These are phyloP conservation scores for Penicillium sclerotigenum DNA, from an alignment of 2,329 filamentous ascomycete genomes.

Conservation along the genomic window DNA sequence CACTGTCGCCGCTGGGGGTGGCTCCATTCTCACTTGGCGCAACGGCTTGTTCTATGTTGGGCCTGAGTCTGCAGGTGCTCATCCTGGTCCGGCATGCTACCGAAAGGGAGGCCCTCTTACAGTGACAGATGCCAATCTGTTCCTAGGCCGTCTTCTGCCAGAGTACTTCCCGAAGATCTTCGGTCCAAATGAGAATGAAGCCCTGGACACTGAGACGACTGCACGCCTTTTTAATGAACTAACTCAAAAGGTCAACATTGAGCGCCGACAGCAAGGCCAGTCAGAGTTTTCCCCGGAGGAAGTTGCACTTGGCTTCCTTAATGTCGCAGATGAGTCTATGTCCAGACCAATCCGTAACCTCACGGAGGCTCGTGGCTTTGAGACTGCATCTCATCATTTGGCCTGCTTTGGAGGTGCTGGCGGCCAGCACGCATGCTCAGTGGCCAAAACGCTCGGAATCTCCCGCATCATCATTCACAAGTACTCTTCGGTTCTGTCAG, in stretches of 20 bases:
- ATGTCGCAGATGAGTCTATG: conserved; percentile 46
- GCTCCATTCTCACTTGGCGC: conserved; percentile 69
- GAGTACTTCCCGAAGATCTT: conserved; percentile 98
- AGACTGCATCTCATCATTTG: conserved; percentile 84
- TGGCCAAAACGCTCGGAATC: conserved; percentile 80
- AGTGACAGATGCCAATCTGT: conserved; percentile 88
- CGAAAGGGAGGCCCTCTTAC: conserved; percentile 86
- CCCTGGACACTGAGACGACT: conserved; percentile 72
- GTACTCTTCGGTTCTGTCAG: conserved; percentile 87
- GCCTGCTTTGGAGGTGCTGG: conserved; percentile 91
- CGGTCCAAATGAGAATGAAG: conserved; percentile 81
- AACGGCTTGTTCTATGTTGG: conserved; percentile 91
- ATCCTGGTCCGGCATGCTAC: conserved; percentile 89
- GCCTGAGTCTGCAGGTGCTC: conserved; percentile 85
- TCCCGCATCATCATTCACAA: conserved; percentile 81
- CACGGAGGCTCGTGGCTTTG: conserved; percentile 88
- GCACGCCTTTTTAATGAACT: conserved; percentile 72
- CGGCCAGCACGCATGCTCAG: conserved; percentile 88
- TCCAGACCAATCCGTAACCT: conserved; percentile 77
- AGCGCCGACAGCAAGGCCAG: conserved; percentile 48
- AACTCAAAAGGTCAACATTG: conserved; percentile 72
- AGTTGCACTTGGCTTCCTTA: conserved; percentile 42
- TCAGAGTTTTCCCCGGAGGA: conserved; percentile 68
- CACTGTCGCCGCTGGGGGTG: conserved; percentile 84
- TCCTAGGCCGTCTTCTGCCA: conserved; percentile 78